Base-by-base conservation (phyloP, 139 green algal species). In the Gonium pectorale region DNA sequence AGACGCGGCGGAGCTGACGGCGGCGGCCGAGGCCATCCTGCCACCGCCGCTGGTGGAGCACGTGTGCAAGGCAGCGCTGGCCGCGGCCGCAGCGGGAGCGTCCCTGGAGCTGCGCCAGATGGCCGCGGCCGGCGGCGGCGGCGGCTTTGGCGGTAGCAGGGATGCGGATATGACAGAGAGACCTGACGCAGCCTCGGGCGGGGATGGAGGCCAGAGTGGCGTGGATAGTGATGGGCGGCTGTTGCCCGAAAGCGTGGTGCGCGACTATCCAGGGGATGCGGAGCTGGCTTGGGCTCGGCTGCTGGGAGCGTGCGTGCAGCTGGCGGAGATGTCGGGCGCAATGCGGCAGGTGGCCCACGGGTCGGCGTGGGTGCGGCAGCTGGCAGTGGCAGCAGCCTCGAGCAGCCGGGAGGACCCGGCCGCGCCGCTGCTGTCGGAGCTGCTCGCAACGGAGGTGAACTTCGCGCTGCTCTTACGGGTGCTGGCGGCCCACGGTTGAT, bases 201-300 rank as follows among this genome's bases (percentile, higher is more conserved):
- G n/a, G n/a, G n/a, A n/a, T n/a, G n/a, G n/a, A n/a, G n/a, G n/a
- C n/a, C n/a, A n/a, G n/a, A n/a, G n/a, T n/a, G n/a, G n/a, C n/a
- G n/a, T n/a, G n/a, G n/a, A n/a, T n/a, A n/a, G n/a, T n/a, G n/a
- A n/a, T n/a, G n/a, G 38, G 59, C 22, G n/a, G 49, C 26, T 68
- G 49, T 71, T 49, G 46, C 27, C 70, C 13, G 35, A 7, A 31
- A 17, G n/a, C 27, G 49, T 40, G n/a, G 21, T 67, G 11, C 46
- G 19, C 24, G 79, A 86, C 37, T 46, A 49, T 19, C 33, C 24
- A 11, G 79, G 79, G 2, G 79, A 86, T 79, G 79, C 51, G 1
- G 79, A 86, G 79, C 33, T 79, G 67, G 69, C 33, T n/a, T 86
- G 80, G 80, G 80, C 68, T 38, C 51, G 80, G 51, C 49, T 80